phyloP scores from a whole-genome alignment of 2,329 filamentous ascomycete species.

The Fusarium algeriense region DNA sequence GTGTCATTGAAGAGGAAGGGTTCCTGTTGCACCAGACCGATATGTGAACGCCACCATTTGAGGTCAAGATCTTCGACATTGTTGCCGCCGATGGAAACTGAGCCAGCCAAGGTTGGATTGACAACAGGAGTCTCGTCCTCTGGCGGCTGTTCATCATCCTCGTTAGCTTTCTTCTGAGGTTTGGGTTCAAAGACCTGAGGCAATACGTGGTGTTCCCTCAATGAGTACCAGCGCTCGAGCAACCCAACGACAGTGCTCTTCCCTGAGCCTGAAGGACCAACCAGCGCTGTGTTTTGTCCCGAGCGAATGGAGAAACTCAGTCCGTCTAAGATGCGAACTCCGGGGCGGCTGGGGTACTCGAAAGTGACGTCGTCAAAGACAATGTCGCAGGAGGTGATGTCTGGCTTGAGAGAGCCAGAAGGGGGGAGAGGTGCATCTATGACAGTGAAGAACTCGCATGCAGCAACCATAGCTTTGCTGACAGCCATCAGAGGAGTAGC shows the following conservation, averaged over 20 bases:
- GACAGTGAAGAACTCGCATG: constrained; percentile 48
- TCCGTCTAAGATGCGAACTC: constrained; percentile 52
- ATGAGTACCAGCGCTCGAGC: constrained; percentile 73
- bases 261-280: constrained; percentile 75
- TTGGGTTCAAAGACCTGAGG: constrained; percentile 19
- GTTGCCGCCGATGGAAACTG: neutral
- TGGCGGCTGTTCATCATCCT: neutral
- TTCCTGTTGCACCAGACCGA: constrained; percentile 65
- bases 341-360: constrained; percentile 40
- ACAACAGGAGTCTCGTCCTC: neutral
- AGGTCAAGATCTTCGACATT: constrained; percentile 35
- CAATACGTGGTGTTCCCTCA: constrained; percentile 29
- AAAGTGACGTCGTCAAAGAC: constrained; percentile 57
- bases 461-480: constrained; percentile 47
- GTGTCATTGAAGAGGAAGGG: constrained; percentile 67
- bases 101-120: neutral
- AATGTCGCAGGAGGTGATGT: constrained; percentile 53
- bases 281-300: constrained; percentile 75
- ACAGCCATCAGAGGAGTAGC: constrained; percentile 55
- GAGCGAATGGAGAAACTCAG: constrained; percentile 66
- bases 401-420: constrained; percentile 41
- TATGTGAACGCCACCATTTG: constrained; percentile 41
- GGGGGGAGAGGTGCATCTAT: constrained; percentile 46
- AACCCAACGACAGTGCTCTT: constrained; percentile 78
- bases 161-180: neutral